Percentiles rank a stretch among this genome's conserved stretches.
These are phyloP conservation scores for Actinidia chinensis DNA, from an alignment of 179 eudicot genomes.

Conservation along the genomic window DNA sequence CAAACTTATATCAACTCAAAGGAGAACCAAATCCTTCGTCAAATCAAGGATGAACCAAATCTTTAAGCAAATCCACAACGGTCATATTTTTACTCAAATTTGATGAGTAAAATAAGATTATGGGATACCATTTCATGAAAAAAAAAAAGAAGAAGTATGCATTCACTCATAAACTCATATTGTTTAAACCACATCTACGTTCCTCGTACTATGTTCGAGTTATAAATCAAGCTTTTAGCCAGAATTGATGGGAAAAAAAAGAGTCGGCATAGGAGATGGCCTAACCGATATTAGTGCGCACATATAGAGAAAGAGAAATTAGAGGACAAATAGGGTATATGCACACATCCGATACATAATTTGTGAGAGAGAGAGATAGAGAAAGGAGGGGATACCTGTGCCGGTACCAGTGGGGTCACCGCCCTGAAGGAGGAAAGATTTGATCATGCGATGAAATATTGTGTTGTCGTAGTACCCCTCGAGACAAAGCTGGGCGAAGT, in stretches of 20 bases:
- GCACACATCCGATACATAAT: neutral
- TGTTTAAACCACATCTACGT: too few relatives aligned
- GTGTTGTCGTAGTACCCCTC: conserved; percentile 84
- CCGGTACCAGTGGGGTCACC: conserved; percentile 94
- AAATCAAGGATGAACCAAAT: too few relatives aligned
- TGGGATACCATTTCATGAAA: neutral
- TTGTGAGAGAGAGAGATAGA: neutral
- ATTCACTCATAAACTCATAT: neutral
- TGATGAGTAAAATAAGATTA: too few relatives aligned
- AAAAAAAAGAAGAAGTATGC: neutral
- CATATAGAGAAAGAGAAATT: neutral
- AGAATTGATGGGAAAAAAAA: too few relatives aligned
- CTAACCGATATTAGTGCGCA: too few relatives aligned
- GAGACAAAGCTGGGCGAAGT: conserved; percentile 84
- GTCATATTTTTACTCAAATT: too few relatives aligned
- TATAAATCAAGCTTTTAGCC: too few relatives aligned
- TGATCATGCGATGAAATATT: conserved; percentile 85
- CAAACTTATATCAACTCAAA: too few relatives aligned
- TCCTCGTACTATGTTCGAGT: too few relatives aligned
- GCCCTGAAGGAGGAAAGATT: conserved; percentile 80
- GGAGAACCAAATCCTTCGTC: too few relatives aligned
- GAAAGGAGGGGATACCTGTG: conserved; percentile 38
- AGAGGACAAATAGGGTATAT: neutral
- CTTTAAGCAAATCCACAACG: too few relatives aligned
- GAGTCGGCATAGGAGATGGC: too few relatives aligned